Evolutionary conservation across 2,329 filamentous ascomycete genomes (phyloP), one percentile per base, ranked within the genome.

Genomic region (Colletotrichum agaves): DNA sequence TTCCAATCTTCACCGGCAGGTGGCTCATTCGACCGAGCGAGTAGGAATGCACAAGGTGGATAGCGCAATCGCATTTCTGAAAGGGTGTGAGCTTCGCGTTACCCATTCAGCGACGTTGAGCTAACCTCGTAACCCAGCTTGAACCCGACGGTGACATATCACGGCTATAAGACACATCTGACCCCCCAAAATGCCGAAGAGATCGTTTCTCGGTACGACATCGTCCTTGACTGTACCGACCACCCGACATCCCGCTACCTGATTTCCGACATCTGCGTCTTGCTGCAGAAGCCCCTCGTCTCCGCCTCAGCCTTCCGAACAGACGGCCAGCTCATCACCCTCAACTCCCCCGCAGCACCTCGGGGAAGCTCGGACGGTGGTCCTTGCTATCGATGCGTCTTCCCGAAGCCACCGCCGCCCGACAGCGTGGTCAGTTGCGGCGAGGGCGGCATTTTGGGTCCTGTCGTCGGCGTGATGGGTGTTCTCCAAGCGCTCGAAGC

Each of bases 201-300:
- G 0, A 88, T 93, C 44, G 87, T 97, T 63, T 79, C 83, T 0
- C 73, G 82, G 4, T 98, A 97, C 75, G 93, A 97, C 73, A 73
- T 98, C 1, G 88, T 98, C 2, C 88, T 99, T 12, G 96, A 99
- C 78, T 99, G 96, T 77, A 98, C 95, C 10, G 96, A 99, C 78
- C 94, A 95, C 71, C 95, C 96, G 0, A 91, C 93, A 1, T 93
- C 93, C 0, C 92, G 96, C 47, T 98, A 99, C 77, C 87, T 98
- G 50, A 93, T 98, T 71, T 97, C 93, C 0, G 96, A 99, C 76
- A 88, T 92, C 15, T 97, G 93, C 72, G 91, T 98, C 10, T 83
- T 97, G 4, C 84, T 94, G 0, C 81, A 85, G 2, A 96, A 93
- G 74, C 90, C 93, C 0, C 86, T 99, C 15, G 88, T 98, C 12